These are phyloP conservation scores for Pseudogymnoascus pannorum DNA, from an alignment of 2,329 filamentous ascomycete species.

Conservation along the genomic window DNA sequence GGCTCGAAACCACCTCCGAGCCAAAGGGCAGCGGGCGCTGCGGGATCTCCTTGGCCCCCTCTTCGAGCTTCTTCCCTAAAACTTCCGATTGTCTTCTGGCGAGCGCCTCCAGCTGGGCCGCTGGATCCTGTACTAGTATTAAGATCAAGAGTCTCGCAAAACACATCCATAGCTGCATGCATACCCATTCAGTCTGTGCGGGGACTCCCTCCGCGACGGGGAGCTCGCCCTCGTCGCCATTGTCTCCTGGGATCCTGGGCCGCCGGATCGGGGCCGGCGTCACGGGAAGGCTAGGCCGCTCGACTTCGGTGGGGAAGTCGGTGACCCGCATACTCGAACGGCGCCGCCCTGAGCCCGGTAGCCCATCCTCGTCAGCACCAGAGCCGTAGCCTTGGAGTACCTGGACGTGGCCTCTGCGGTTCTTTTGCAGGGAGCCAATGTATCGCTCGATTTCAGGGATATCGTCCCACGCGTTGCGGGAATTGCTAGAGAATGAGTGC, in stretches of 20 bases:
- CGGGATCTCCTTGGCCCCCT: constrained; percentile 37
- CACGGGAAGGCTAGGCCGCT: constrained; percentile 82
- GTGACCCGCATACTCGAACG: constrained; percentile 61
- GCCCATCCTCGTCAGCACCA: constrained; percentile 25
- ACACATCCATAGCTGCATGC: constrained; percentile 48
- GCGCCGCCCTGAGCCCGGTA: constrained; percentile 17
- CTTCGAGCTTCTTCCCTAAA: constrained; percentile 47
- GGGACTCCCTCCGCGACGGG: constrained; percentile 78
- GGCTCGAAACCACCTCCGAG: constrained; percentile 40
- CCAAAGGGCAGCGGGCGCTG: constrained; percentile 45
- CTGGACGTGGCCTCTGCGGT: constrained; percentile 39
- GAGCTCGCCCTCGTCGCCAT: constrained; percentile 49
- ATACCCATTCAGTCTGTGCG: constrained; percentile 88
- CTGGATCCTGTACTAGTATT: constrained; percentile 56
- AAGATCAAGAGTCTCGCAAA: constrained; percentile 36
- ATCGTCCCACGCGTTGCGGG: constrained; percentile 91
- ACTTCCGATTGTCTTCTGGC: constrained; percentile 58
- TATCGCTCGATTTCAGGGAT: constrained; percentile 83
- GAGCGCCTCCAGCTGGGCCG: constrained; percentile 61
- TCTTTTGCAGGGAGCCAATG: constrained; percentile 67
- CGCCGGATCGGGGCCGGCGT: constrained; percentile 76
- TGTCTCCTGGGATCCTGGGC: constrained; percentile 52
- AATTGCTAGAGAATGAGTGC: constrained; percentile 49
- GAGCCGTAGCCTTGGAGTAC: constrained; percentile 28
- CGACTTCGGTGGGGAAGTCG: constrained; percentile 76